phyloP scores from a whole-genome alignment of 2,329 filamentous ascomycete genomes.

The Nothomitra cinnamomea region DNA sequence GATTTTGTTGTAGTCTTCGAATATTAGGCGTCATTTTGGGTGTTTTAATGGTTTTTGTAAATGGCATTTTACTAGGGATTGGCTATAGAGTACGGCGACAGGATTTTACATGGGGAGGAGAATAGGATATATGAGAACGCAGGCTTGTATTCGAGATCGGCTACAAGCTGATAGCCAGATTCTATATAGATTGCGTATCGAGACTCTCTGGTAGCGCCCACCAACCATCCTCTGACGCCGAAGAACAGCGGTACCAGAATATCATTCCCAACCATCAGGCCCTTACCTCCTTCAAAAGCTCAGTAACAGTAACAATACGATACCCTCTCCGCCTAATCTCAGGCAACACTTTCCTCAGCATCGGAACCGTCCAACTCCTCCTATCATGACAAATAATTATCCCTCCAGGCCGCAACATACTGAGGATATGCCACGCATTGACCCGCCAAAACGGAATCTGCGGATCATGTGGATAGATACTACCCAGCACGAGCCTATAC shows the following conservation, averaged over 20 bases:
- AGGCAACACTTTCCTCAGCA: conserved; percentile 56
- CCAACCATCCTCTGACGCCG: background rate
- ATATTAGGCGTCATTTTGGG: too few relatives aligned
- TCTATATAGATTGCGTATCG: background rate
- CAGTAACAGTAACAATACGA: conserved; percentile 51
- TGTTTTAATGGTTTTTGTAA: too few relatives aligned
- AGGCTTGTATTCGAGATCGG: background rate
- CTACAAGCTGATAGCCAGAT: background rate
- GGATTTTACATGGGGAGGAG: too few relatives aligned
- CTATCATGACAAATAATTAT: conserved; percentile 80
- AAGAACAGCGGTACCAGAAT: background rate
- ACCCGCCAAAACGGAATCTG: conserved; percentile 53
- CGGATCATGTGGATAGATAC: conserved; percentile 82
- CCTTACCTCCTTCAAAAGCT: conserved; percentile 33
- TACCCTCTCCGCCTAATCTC: conserved; percentile 55
- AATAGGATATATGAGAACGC: too few relatives aligned
- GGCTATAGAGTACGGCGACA: too few relatives aligned
- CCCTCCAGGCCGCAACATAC: conserved; percentile 58
- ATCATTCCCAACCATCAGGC: background rate
- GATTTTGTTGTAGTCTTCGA: too few relatives aligned
- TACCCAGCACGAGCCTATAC: conserved; percentile 61
- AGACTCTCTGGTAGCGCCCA: background rate
- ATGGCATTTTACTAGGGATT: too few relatives aligned
- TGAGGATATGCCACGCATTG: conserved; percentile 65
- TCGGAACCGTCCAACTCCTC: conserved; percentile 64